phyloP scores from a whole-genome alignment of 2,329 filamentous ascomycete species.

The Pseudomassariella vexata region DNA sequence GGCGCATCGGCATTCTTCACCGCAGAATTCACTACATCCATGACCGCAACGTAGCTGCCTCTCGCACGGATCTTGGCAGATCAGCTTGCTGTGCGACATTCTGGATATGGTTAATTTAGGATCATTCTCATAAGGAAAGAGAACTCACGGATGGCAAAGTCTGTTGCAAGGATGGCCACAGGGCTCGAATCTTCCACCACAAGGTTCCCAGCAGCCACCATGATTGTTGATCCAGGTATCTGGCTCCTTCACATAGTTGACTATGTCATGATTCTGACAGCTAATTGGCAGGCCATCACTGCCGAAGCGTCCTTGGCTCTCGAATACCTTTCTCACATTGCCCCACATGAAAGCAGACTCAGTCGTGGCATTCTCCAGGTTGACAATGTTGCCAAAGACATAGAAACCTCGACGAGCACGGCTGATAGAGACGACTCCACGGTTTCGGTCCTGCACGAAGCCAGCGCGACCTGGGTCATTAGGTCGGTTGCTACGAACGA shows the following conservation, averaged over 20 bases:
- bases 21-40: slow-evolving; percentile 19
- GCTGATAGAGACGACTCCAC: slow-evolving; percentile 53
- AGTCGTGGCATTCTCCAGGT: slow-evolving; percentile 37
- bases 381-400: slow-evolving; percentile 70
- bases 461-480: slow-evolving; percentile 48
- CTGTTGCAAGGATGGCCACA: slow-evolving; percentile 24
- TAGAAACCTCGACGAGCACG: slow-evolving; percentile 76
- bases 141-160: slow-evolving; percentile 25
- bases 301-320: slow-evolving; percentile 23
- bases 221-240: slow-evolving; percentile 41
- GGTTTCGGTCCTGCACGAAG: slow-evolving; percentile 62
- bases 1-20: slow-evolving; percentile 17
- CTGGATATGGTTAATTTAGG: slow-evolving; percentile 9
- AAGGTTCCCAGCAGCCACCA: slow-evolving; percentile 20
- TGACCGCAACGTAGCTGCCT: slow-evolving; percentile 18
- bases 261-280: slow-evolving; percentile 54
- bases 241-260: slow-evolving; percentile 44
- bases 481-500: slow-evolving; percentile 64
- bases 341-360: slow-evolving; percentile 36
- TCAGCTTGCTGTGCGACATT: slow-evolving; percentile 17
- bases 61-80: slow-evolving; percentile 21
- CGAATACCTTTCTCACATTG: slow-evolving; percentile 33
- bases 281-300: slow-evolving; percentile 51
- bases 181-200: slow-evolving; percentile 12
- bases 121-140: neutral